Base-by-base conservation (phyloP, 257 asterid genomes). In the Scutellaria barbata region DNA sequence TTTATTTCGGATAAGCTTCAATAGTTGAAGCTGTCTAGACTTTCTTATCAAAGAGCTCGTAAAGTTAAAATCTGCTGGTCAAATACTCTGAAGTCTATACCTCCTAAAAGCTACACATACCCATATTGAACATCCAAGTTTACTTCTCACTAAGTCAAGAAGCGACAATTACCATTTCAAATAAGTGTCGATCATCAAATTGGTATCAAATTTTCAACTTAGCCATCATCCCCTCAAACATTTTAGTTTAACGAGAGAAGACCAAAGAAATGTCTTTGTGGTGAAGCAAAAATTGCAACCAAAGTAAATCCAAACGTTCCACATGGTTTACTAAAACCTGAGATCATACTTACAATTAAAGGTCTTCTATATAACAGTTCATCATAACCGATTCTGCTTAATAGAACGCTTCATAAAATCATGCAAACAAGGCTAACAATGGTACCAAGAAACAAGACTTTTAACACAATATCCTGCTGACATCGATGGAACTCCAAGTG, bases 341-440 rank as follows among this genome's bases (percentile, higher is more conserved):
- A 42, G 4, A 22, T 45, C 41, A 9, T 25, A 17, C 0, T 25
- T 39, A 52, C 30, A 41, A 53, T 39, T 18, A n/a, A 8, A 63
- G 59, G 51, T 17, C 62, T 55, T 17, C 47, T 30, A 74, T 33
- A 55, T 12, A 9, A 13, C 18, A 73, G 45, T 17, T 10, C 7
- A 22, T 14, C 6, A n/a, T 50, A 16, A 18, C 8, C 18, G 30
- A 13, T 53, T 25, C 39, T 71, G 35, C 54, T 39, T 6, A 14
- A 52, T 63, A 45, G 17, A 51, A 42, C 5, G 39, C 39, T 55
- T 63, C 58, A 73, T 25, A 17, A 16, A n/a, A 41, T 64, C 52
- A 60, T n/a, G 42, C 3, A 30, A 51, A 41, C 64, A 22, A 59
- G 77, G 65, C 48, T 8, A 47, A n/a, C 14, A 13, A 61, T 50